phyloP scores from a whole-genome alignment of 441 rosid genomes.

The Mallotus japonicus region DNA sequence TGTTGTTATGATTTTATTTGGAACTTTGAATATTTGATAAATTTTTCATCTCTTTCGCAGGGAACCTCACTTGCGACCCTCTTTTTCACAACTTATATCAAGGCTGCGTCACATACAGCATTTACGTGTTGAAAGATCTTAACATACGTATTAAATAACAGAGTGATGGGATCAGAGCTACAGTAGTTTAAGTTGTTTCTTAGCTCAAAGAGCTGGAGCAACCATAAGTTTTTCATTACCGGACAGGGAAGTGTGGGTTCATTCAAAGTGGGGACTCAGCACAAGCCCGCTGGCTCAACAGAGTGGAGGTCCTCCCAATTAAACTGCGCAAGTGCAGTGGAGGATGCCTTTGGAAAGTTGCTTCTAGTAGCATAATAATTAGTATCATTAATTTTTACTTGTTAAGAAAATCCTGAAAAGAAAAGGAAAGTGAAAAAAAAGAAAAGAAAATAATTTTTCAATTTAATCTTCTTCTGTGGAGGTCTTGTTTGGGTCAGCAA shows the following conservation, averaged over 20 bases:
- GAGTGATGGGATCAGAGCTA: constrained; percentile 22
- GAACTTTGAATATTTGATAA: background rate
- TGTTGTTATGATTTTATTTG: background rate
- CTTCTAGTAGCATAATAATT: constrained; percentile 31
- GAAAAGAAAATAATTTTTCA: constrained; percentile 9
- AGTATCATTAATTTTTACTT: constrained; percentile 24
- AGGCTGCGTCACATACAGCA: constrained; percentile 58
- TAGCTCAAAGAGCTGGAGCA: constrained; percentile 69
- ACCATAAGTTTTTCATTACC: constrained; percentile 22
- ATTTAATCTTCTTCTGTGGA: constrained; percentile 25
- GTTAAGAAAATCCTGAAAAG: constrained; percentile 31
- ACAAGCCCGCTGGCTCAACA: constrained; percentile 29
- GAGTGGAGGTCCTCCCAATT: constrained; percentile 35
- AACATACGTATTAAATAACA: constrained; percentile 27
- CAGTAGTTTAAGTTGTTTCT: constrained; percentile 34
- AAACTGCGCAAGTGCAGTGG: constrained; percentile 55
- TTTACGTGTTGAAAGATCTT: constrained; percentile 45
- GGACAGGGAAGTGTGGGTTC: constrained; percentile 62
- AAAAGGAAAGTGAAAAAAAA: background rate
- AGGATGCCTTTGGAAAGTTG: constrained; percentile 40
- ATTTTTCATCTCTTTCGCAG: constrained; percentile 37
- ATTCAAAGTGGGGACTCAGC: constrained; percentile 92
- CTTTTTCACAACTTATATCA: constrained; percentile 70
- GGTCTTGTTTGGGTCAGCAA: constrained; percentile 38
- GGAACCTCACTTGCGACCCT: constrained; percentile 81